A percentile compares a stretch with the other conserved stretches of the same genome.
Evolutionary conservation across 306 rosid species (phyloP).

Genomic region (Astragalus membranaceus): DNA sequence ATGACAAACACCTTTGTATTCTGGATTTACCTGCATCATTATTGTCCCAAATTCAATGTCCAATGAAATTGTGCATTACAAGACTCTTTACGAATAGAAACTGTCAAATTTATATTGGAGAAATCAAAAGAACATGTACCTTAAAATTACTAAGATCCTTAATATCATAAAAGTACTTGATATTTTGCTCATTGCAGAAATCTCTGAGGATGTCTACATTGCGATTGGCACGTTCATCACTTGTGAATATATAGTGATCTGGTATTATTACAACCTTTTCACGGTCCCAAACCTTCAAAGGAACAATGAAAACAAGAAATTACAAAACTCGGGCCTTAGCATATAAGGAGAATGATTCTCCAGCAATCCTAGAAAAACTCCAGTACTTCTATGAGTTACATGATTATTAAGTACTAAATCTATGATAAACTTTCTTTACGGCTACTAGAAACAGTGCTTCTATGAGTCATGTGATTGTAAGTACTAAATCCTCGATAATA

Average conservation of each 20-base stretch:
- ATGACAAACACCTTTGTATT: constrained; percentile 96
- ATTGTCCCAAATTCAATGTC: constrained; percentile 2
- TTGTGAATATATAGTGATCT: constrained; percentile 90
- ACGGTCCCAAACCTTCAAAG: constrained; percentile 84
- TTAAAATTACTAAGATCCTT: constrained; percentile 83
- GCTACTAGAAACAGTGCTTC: background rate
- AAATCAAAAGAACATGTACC: constrained; percentile 33
- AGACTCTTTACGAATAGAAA: constrained; percentile 3
- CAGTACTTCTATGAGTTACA: background rate
- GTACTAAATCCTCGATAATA: background rate
- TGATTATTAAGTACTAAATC: background rate
- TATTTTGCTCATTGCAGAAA: constrained; percentile 75
- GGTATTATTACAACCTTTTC: constrained; percentile 91
- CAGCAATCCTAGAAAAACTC: background rate
- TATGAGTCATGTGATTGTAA: background rate
- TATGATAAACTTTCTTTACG: background rate
- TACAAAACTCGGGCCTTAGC: background rate
- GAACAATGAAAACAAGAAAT: constrained; percentile 10
- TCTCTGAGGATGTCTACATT: constrained; percentile 92
- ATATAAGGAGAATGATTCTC: background rate
- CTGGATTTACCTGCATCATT: constrained; percentile 79
- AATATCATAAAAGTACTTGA: constrained; percentile 94
- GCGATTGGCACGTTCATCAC: constrained; percentile 90
- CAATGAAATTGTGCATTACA: background rate
- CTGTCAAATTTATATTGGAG: background rate